Evolutionary conservation across 257 asterid genomes (phyloP), one percentile per base, ranked within the genome.

Genomic region (Ajuga chamaepitys): DNA sequence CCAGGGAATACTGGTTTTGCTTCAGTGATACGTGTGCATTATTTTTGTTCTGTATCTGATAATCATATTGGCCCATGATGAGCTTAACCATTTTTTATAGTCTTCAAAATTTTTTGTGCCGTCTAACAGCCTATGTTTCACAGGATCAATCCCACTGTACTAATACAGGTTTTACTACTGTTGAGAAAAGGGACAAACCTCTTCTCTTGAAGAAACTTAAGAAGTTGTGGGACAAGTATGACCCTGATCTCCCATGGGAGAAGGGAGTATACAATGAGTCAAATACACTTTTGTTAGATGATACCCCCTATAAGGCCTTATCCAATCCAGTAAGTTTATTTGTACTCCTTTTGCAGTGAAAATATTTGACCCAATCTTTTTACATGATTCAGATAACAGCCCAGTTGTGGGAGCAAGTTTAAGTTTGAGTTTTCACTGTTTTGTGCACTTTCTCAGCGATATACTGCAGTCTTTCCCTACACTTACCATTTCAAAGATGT

Each of bases 131-230:
- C 20, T 22, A 48, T 59, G 40, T 62, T 66, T 34, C 58, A 63
- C 91, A 91, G 98, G 95, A 91, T 79, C 95, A 85, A 73, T 83
- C 85, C 13, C 98, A 91, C 60, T 86, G 95, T 62, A 91, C 92
- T 22, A 40, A 67, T 62, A 77, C 95, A 16, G 81, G 83, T 48
- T 81, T 46, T 68, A 51, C 42, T 48, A 83, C 89, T 17, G 72
- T 85, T 48, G 98, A 84, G 75, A 82, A 73, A 62, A 71, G 78
- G 58, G 17, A 76, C 59, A 91, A 86, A 74, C 98, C 98, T 30
- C 87, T 91, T 74, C 65, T 86, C 59, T 75, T 85, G 59, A 91
- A 91, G 88, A 77, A 86, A 67, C 85, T 91, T 8, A 82, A 81
- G 58, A 86, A 79, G 74, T 70, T 91, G 60, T 91, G 98, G 98